Percentiles rank a stretch among this genome's conserved stretches.
These are phyloP conservation scores for Paramecium biaurelia DNA, from an alignment of 73 alveolate species.

Conservation along the genomic window DNA sequence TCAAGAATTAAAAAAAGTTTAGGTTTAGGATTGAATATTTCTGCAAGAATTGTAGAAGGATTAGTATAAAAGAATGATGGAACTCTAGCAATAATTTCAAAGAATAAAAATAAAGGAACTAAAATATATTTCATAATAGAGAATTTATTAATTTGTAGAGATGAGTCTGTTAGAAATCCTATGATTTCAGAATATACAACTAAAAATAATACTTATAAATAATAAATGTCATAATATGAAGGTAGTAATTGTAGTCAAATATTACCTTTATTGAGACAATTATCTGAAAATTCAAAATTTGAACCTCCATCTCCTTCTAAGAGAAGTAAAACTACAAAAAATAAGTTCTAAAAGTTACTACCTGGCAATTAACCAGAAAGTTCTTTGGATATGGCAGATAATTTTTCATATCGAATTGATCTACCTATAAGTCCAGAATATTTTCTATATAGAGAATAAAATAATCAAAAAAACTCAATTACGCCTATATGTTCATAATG, in stretches of 20 bases:
- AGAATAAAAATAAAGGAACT: not conserved
- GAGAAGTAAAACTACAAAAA: not conserved
- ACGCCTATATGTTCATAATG: not conserved
- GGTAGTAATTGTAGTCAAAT: not conserved
- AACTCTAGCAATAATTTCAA: not conserved
- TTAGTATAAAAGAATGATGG: not conserved
- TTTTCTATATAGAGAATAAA: not conserved
- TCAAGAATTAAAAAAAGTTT: not conserved
- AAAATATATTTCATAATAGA: not conserved
- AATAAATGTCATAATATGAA: slow-evolving; percentile 4
- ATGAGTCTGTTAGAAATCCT: slow-evolving; percentile 17
- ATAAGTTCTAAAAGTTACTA: not conserved
- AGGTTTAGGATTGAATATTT: not conserved
- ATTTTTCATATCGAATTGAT: not conserved
- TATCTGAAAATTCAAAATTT: not conserved
- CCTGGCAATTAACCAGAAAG: not conserved
- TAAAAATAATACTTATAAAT: not conserved
- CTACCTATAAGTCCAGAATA: not conserved
- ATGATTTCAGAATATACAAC: slow-evolving; percentile 17
- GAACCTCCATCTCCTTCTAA: not conserved
- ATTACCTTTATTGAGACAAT: not conserved
- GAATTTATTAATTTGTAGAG: not conserved
- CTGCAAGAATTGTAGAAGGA: slow-evolving; percentile 17
- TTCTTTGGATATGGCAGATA: not conserved
- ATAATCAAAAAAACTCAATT: not conserved